phyloP scores from a whole-genome alignment of 805 yeast genomes.

The Priceomyces melissophilus region DNA sequence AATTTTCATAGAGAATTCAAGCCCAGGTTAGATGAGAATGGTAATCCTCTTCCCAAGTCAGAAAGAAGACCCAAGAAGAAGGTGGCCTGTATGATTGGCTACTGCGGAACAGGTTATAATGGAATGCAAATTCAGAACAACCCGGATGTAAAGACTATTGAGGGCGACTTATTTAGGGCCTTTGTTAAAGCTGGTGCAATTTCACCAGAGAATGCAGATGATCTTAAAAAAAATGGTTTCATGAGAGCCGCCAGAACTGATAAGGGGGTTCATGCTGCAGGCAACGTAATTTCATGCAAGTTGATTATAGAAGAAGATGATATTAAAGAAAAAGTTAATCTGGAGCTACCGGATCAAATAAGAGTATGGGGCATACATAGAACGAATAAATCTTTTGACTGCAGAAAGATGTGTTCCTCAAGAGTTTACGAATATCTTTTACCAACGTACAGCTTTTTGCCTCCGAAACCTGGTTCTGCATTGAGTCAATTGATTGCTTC shows the following conservation, averaged over 20 bases:
- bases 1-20: constrained; percentile 25
- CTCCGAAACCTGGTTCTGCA: constrained; percentile 78
- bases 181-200: constrained; percentile 85
- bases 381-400: constrained; percentile 87
- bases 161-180: constrained; percentile 82
- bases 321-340: constrained; percentile 69
- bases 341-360: constrained; percentile 75
- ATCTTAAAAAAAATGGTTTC: constrained; percentile 82
- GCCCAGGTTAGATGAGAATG: constrained; percentile 56
- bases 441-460: constrained; percentile 86
- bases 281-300: constrained; percentile 82
- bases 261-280: constrained; percentile 97
- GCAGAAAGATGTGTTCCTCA: constrained; percentile 94
- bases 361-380: constrained; percentile 92
- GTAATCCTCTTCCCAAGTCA: constrained; percentile 52
- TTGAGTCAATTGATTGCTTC: constrained; percentile 58
- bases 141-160: constrained; percentile 85
- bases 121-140: constrained; percentile 85
- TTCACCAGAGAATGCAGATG: constrained; percentile 80
- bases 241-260: constrained; percentile 88
- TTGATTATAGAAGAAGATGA: constrained; percentile 80
- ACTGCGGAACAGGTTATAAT: constrained; percentile 94
- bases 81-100: constrained; percentile 87
- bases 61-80: constrained; percentile 82
- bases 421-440: constrained; percentile 90